Percentiles rank a stretch among this genome's conserved stretches.
phyloP scores from a whole-genome alignment of 495 filamentous ascomycete species.

The Penicillium maclennaniae region DNA sequence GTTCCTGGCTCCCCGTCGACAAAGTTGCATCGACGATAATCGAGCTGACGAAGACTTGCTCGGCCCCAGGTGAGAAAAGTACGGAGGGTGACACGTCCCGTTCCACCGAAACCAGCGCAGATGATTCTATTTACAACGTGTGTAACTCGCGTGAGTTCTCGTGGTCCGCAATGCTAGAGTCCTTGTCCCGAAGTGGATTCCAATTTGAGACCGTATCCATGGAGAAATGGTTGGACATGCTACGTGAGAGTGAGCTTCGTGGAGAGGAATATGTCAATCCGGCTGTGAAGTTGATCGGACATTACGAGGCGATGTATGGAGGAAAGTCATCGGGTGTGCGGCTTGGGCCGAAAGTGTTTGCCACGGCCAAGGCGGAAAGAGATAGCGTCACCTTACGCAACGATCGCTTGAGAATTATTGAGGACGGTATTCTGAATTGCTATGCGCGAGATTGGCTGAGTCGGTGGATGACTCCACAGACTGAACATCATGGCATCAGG shows the following conservation, averaged over 20 bases:
- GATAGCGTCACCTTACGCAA: constrained; percentile 36
- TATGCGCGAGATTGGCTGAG: constrained; percentile 37
- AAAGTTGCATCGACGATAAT: constrained; percentile 44
- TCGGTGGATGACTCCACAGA: constrained; percentile 22
- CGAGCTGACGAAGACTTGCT: constrained; percentile 40
- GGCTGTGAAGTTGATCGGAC: constrained; percentile 56
- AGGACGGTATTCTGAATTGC: constrained; percentile 34
- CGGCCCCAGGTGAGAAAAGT: background rate
- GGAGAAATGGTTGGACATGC: constrained; percentile 45
- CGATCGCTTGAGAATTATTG: constrained; percentile 30
- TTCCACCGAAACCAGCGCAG: background rate
- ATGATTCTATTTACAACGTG: constrained; percentile 51
- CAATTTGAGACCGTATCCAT: constrained; percentile 46
- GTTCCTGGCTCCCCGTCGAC: constrained; percentile 58
- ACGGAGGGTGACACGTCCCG: background rate
- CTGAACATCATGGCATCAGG: too few species aligned
- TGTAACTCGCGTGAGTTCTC: constrained; percentile 47
- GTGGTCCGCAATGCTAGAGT: constrained; percentile 50
- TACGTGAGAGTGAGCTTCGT: constrained; percentile 42
- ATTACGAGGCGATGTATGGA: constrained; percentile 42
- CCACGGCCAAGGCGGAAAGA: constrained; percentile 34
- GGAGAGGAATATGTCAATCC: constrained; percentile 50
- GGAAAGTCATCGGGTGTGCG: background rate
- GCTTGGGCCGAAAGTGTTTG: constrained; percentile 18
- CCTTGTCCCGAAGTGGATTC: constrained; percentile 25